Conservation (phyloP, 345 rosid species). For the Gynandropsis gynandra region DNA sequence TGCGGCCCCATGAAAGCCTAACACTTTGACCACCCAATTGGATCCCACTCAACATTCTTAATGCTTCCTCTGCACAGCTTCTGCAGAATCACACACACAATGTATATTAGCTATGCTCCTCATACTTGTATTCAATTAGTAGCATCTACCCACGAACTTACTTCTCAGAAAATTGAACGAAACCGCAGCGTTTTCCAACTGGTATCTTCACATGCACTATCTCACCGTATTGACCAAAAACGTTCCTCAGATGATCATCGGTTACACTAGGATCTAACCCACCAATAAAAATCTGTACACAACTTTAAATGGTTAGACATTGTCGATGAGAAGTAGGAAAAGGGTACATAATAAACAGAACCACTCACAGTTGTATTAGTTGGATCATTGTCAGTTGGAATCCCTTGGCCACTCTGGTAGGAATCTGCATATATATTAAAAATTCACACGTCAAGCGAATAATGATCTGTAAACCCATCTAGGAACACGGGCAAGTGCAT, state of each 20-base stretch:
- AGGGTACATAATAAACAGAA: slow-evolving; percentile 16
- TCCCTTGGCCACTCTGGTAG: slow-evolving; percentile 53
- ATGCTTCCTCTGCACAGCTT: slow-evolving; percentile 80
- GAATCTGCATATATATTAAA: slow-evolving; percentile 52
- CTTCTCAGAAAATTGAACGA: slow-evolving; percentile 87
- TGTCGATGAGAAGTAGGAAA: background rate
- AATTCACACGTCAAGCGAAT: background rate
- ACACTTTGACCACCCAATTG: slow-evolving; percentile 70
- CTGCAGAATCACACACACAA: slow-evolving; percentile 31
- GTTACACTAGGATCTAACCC: slow-evolving; percentile 67
- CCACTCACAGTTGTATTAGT: slow-evolving; percentile 82
- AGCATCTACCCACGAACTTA: slow-evolving; percentile 19
- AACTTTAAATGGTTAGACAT: slow-evolving; percentile 16
- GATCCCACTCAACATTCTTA: slow-evolving; percentile 54
- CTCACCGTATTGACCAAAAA: slow-evolving; percentile 75
- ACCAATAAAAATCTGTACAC: slow-evolving; percentile 75
- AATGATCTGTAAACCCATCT: slow-evolving; percentile 6
- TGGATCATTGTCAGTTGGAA: slow-evolving; percentile 66
- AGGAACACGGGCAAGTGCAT: background rate
- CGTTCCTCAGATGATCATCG: slow-evolving; percentile 66
- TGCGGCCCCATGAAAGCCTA: slow-evolving; percentile 96
- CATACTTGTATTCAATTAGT: background rate
- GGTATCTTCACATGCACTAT: slow-evolving; percentile 83
- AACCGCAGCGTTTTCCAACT: slow-evolving; percentile 74
- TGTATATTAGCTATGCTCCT: background rate